A percentile compares a stretch with the other conserved stretches of the same genome.
phyloP scores from a whole-genome alignment of 2,329 filamentous ascomycete genomes.

The Diaporthe sp. region DNA sequence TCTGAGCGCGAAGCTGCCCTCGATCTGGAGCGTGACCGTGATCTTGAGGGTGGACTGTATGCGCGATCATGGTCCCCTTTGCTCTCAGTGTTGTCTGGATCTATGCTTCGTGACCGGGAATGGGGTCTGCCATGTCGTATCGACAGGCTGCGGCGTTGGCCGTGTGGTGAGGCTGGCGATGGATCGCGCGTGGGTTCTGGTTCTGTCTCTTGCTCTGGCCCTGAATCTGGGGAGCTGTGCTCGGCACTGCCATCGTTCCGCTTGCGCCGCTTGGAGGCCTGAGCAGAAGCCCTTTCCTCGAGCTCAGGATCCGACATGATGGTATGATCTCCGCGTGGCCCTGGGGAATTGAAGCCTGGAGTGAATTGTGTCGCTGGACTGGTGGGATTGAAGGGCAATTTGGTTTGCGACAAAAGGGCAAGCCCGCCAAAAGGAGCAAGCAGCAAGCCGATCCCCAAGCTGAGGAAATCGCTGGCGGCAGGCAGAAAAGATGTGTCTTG shows the following conservation, averaged over 20 bases:
- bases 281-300: slow-evolving; percentile 40
- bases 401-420: slow-evolving; percentile 11
- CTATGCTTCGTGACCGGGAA: slow-evolving; percentile 43
- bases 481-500: neutral
- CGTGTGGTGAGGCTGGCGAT: slow-evolving; percentile 22
- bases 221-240: slow-evolving; percentile 59
- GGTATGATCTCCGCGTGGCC: neutral
- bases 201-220: slow-evolving; percentile 44
- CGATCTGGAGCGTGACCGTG: slow-evolving; percentile 42
- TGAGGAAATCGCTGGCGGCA: neutral
- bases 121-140: slow-evolving; percentile 44
- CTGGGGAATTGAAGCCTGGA: neutral
- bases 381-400: neutral
- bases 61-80: slow-evolving; percentile 33
- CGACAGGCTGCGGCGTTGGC: slow-evolving; percentile 42
- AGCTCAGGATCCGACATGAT: slow-evolving; percentile 14
- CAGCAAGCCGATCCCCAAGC: neutral
- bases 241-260: slow-evolving; percentile 55
- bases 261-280: slow-evolving; percentile 56
- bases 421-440: neutral
- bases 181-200: slow-evolving; percentile 29
- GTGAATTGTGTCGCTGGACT: neutral
- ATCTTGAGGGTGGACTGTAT: slow-evolving; percentile 42
- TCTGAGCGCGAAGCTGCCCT: slow-evolving; percentile 37
- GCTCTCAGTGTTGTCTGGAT: slow-evolving; percentile 32